Evolutionary conservation across 2,329 filamentous ascomycete genomes (phyloP), one percentile per base, ranked within the genome.

Genomic region (Epichloe sibirici): DNA sequence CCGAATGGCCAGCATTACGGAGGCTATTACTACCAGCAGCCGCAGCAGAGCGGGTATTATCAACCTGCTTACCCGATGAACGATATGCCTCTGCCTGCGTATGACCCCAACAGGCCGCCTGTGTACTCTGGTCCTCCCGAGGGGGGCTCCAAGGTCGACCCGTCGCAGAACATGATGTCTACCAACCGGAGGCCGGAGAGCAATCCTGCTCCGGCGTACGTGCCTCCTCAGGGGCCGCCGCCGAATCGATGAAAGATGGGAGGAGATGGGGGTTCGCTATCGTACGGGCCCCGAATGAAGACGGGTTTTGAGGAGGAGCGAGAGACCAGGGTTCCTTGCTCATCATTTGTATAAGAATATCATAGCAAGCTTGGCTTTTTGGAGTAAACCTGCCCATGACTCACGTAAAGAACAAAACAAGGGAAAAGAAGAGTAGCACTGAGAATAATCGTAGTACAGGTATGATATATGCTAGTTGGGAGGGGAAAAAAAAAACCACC

Each of bases 41-140:
- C 46, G 25, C 50, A 49, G 47, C 53, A 53, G 44, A 46, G 23
- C 42, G 53, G 53, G 31, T 49, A 46, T 5, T 49, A 46, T 8
- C 56, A 52, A 40, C 55, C 60, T 51, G 61, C 53, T 17, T 73
- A 74, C 60, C 70, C 69, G 56, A 79, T 81, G 76, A 67, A 78
- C 56, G 59, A 71, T 50, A 74, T 77, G 71, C 70, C 75, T 49
- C 76, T 76, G 12, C 77, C 77, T 17, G 73, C 80, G 51, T 83
- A 83, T 62, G 79, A 83, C 57, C 76, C 77, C 5, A 75, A 70
- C 58, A 69, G 77, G 31, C 78, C 79, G 52, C 79, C 79, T 7
- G 66, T 74, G 61, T 83, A 83, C 62, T 72, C 76, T 42, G 62
- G 57, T 4, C 68, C 75, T 46, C 74, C 75, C 7, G 67, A 68